Evolutionary conservation across 495 filamentous ascomycete genomes (phyloP), one percentile per base, ranked within the genome.

Genomic region (Oidiodendron maius): DNA sequence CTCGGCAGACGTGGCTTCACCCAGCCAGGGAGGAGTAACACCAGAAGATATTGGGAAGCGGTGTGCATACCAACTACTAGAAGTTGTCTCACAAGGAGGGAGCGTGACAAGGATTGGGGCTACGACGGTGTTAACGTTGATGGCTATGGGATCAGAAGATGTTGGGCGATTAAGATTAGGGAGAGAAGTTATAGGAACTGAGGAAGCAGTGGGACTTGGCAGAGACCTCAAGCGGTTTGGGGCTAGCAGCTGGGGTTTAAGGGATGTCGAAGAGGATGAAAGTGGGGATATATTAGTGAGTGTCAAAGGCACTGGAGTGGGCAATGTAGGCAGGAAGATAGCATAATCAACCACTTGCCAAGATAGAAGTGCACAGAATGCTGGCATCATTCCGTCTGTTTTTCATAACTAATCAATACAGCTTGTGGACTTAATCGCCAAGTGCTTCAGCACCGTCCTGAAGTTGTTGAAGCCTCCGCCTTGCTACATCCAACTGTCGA

Each of bases 241-340:
- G 35, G 82, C 82, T 12, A 86, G 82, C 39, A 87, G 82, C 30
- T 95, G 95, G 86, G 94, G 89, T 37, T 68, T 97, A 51, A 72
- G 93, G 52, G 87, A 93, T 57, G 78, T 73, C 9, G 80, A 77
- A 2, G 87, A 82, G 11, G 81, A 44, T 46, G 78, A 74, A 30
- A 71, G 71, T 16, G 77, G 68, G 5, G 87, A 91, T 63, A 71
- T 96, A 35, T 78, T 96, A 28, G 76, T 97, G 42, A 95, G 89
- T 50, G 81, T 99, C 23, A 93, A 96, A 55, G 94, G 94, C 22
- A 83, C 78, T 59, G 94, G 94, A 17, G 87, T 99, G 38, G 94
- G 94, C 4, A 99, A 99, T 66, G 85, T 96, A 38, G 93, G 91
- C 28, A 78, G 89, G 50, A 97, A 97, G 68, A 83, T 96, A 62